These are phyloP conservation scores for Fomitopsis pinicola DNA, from an alignment of 1,284 basidiomycete genomes.

Conservation along the genomic window DNA sequence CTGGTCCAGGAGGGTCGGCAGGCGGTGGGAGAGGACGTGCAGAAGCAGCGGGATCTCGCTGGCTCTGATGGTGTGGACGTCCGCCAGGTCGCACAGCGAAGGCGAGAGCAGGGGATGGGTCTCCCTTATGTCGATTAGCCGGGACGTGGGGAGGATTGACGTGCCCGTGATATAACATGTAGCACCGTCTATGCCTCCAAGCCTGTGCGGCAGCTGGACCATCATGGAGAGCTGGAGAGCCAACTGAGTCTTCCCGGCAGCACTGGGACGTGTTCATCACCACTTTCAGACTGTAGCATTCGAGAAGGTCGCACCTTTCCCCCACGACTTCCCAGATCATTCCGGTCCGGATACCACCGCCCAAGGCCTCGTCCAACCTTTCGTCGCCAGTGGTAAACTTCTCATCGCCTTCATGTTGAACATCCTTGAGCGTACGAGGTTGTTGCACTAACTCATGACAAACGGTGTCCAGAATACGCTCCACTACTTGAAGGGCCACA, in stretches of 20 bases:
- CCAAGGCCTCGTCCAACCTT: conserved; percentile 59
- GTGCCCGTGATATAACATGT: conserved; percentile 77
- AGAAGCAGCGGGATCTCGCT: conserved; percentile 62
- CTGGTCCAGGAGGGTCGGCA: conserved; percentile 56
- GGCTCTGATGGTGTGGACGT: conserved; percentile 64
- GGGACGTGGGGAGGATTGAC: conserved; percentile 62
- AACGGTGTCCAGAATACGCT: conserved; percentile 42
- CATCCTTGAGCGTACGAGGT: conserved; percentile 34
- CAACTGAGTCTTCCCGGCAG: conserved; percentile 86
- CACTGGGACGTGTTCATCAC: conserved; percentile 38
- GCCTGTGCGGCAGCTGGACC: conserved; percentile 60
- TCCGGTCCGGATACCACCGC: conserved; percentile 72
- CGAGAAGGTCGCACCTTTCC: conserved; percentile 60
- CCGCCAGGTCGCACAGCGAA: conserved; percentile 48
- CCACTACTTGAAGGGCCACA: conserved; percentile 43
- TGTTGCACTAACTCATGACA: conserved; percentile 35
- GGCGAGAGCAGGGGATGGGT: conserved; percentile 45
- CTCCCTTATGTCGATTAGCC: conserved; percentile 54
- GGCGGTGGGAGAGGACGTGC: conserved; percentile 56
- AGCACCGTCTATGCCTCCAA: conserved; percentile 53
- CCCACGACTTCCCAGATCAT: conserved; percentile 83
- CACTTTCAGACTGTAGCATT: background rate
- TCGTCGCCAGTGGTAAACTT: conserved; percentile 68
- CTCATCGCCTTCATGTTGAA: conserved; percentile 34
- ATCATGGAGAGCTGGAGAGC: conserved; percentile 74